Base-by-base conservation (phyloP, 768 basidiomycete species). In the Mycena floridula region DNA sequence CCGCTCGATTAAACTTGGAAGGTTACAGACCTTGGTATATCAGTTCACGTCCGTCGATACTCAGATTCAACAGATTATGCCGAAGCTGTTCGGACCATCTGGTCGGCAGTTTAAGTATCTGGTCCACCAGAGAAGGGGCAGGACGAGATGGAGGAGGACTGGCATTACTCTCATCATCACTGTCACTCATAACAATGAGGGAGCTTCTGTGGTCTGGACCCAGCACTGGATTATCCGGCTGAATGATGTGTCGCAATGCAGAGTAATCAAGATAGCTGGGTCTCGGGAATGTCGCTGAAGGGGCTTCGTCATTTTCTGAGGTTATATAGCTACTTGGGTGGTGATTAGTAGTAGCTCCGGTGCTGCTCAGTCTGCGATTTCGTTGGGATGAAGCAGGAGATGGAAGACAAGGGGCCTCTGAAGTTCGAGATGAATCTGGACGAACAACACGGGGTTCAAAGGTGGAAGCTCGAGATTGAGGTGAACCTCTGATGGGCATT, bases 231-330 rank as follows among this genome's bases (percentile, higher is more conserved):
- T n/a, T n/a, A n/a, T n/a, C n/a, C n/a, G n/a, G 79, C 45, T 79
- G 81, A 7, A 90, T 65, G 42, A 85, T 61, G 53, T 89, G 69
- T 44, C 84, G 80, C 45, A 91, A 65, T 1, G 85, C 76, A 2
- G 87, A 87, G 59, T 86, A 73, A 35, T 87, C 84, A 44, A 91
- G 73, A 60, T 91, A 91, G 1, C 79, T 64, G 1, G 89, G 89
- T 16, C 81, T 77, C 38, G 77, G 66, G 60, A 83, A 90, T 43
- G 67, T 64, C 25, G 53, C 64, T 45, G 59, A 60, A 37, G 8
- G 38, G 13, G 38, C 4, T 15, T 16, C n/a, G 23, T 4, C n/a
- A 11, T 16, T 20, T 9, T 16, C 28, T 39, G 38, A 39, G 23
- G 23, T 58, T 51, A 49, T 65, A 66, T 25, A 44, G 51, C 54